phyloP scores from a whole-genome alignment of 2,329 filamentous ascomycete genomes.

The Aureobasidium mangrovei region DNA sequence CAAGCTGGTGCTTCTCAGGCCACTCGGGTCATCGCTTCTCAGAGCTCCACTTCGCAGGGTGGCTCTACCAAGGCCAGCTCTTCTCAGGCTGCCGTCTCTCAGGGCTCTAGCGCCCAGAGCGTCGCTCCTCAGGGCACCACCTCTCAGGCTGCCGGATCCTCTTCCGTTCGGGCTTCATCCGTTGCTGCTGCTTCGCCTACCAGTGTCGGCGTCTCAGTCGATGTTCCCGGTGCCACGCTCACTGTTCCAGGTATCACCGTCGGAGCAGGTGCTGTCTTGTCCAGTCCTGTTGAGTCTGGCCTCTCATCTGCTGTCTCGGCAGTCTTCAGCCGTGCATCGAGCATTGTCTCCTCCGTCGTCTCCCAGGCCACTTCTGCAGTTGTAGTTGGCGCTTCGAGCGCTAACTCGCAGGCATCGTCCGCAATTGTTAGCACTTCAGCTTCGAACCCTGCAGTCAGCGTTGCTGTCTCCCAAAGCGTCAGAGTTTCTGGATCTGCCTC shows the following conservation, averaged over 20 bases:
- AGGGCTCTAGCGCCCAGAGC: no score
- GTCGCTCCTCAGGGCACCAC: background rate
- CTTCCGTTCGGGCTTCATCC: background rate
- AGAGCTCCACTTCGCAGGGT: no score
- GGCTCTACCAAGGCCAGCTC: no score
- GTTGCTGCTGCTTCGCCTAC: background rate
- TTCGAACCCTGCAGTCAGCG: no score
- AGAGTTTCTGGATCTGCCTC: background rate
- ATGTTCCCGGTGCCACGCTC: background rate
- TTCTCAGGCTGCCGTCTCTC: no score
- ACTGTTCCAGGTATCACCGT: background rate
- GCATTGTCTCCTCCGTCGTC: background rate
- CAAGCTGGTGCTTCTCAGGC: no score
- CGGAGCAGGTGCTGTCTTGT: background rate
- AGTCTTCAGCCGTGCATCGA: background rate
- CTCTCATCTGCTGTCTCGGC: background rate
- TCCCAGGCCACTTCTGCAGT: background rate
- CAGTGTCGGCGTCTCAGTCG: background rate
- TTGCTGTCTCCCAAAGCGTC: no score
- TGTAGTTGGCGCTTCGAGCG: background rate
- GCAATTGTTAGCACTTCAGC: background rate
- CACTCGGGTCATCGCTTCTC: no score
- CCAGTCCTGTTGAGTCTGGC: background rate
- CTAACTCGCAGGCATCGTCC: background rate
- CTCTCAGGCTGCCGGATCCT: background rate